phyloP scores from a whole-genome alignment of 169 alveolate species.

The Babesia divergens region DNA sequence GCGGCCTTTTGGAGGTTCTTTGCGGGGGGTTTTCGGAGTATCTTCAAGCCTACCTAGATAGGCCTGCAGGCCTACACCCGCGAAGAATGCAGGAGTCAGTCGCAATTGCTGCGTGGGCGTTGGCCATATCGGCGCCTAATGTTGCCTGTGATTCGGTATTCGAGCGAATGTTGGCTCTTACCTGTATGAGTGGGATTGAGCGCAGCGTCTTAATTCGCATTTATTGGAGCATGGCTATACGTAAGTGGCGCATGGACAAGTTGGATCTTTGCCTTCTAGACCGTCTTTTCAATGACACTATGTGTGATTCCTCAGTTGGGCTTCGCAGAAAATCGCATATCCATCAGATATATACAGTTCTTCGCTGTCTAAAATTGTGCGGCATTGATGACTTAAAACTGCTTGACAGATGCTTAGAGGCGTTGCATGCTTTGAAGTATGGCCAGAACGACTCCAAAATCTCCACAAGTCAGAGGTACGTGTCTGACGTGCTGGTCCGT shows the following conservation, averaged over 20 bases:
- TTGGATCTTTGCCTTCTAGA: neutral
- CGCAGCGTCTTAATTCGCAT: constrained; percentile 18
- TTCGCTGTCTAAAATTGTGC: neutral
- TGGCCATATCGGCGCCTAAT: constrained; percentile 34
- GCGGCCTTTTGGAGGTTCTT: constrained; percentile 30
- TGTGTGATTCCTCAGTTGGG: neutral
- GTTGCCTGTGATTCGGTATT: neutral
- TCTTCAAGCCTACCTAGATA: neutral
- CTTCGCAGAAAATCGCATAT: constrained; percentile 16
- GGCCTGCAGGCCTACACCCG: neutral
- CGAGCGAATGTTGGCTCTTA: neutral
- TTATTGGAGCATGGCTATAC: constrained; percentile 27
- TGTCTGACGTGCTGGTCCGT: constrained; percentile 60
- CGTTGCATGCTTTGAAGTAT: constrained; percentile 6
- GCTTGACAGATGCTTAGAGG: constrained; percentile 13
- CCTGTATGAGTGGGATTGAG: neutral
- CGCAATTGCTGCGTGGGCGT: constrained; percentile 52
- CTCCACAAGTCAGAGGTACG: constrained; percentile 52
- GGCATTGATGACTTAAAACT: constrained; percentile 1
- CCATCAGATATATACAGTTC: constrained; percentile 24
- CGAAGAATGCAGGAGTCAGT: constrained; percentile 37
- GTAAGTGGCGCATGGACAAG: neutral
- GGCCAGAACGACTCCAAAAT: constrained; percentile 47
- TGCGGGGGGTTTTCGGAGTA: constrained; percentile 3
- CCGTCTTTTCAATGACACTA: neutral